Base-by-base conservation (phyloP, 305 asterid species). In the Rubia balearica region DNA sequence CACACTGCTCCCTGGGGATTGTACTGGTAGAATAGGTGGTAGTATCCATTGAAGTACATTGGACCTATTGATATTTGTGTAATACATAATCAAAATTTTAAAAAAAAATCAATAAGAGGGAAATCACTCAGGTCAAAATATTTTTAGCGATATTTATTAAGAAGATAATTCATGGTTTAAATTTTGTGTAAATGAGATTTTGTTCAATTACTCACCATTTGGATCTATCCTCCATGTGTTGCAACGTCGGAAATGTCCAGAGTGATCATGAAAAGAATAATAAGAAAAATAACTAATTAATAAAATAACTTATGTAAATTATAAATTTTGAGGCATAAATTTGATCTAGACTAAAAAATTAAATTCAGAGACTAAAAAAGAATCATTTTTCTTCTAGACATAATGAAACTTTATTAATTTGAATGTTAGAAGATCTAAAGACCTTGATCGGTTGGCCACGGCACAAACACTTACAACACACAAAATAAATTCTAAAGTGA, bases 21-120 rank as follows among this genome's bases (percentile, higher is more conserved):
- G 77, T 81, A 81, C 45, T 81, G 88, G 60, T 79, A 84, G 81
- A 84, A 84, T 8, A 84, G 70, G 65, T 84, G 88, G 61, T 84
- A 84, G 3, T 73, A 3, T 2, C 88, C 88, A 17, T 79, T 81
- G 77, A 38, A 78, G 65, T 81, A 84, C 82, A 84, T 65, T 16
- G 88, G 88, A 5, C 77, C 88, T 84, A 70, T 43, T 0, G 14
- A 27, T 36, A 43, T 4, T 12, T n/a, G 9, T 7, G 10, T 0
- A 19, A 56, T 21, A 17, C 57, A 49, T n/a, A 53, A 53, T 16
- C 22, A 53, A 53, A 33, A 33, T 27, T 24, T 24, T 24, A 24
- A 30, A 2, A 30, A 30, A 30, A 30, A 30, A 0, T 30, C 36
- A 30, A 30, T 27, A 27, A 27, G 1, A 33, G 38, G 38, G 38